Percentiles rank a stretch among this genome's conserved stretches.
Evolutionary conservation across 2,329 filamentous ascomycete species (phyloP).

Genomic region (Aciculosporium take): DNA sequence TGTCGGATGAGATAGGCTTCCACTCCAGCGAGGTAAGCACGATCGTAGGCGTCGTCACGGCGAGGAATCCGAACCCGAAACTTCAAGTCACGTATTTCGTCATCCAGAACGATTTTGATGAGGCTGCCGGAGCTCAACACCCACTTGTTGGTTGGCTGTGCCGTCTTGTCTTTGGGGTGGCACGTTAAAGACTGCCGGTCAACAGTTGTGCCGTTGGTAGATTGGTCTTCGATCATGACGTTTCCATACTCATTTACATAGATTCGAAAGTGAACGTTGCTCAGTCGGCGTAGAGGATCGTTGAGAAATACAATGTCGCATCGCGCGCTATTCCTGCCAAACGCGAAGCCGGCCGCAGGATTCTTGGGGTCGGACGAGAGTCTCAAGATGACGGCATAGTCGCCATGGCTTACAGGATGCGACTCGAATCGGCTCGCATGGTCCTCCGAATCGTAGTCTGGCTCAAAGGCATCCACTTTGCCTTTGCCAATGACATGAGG

Average conservation of each 20-base stretch:
- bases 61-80: slow-evolving; percentile 80
- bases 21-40: slow-evolving; percentile 55
- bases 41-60: slow-evolving; percentile 50
- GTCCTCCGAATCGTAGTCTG: slow-evolving; percentile 38
- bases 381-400: slow-evolving; percentile 62
- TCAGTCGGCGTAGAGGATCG: slow-evolving; percentile 60
- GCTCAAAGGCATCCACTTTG: slow-evolving; percentile 33
- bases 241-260: slow-evolving; percentile 75
- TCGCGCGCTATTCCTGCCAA: slow-evolving; percentile 58
- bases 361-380: slow-evolving; percentile 62
- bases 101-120: slow-evolving; percentile 51
- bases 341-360: slow-evolving; percentile 60
- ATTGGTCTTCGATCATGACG: slow-evolving; percentile 85
- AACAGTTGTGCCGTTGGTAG: slow-evolving; percentile 89
- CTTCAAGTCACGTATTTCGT: slow-evolving; percentile 44
- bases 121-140: slow-evolving; percentile 61
- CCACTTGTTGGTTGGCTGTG: slow-evolving; percentile 24
- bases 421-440: slow-evolving; percentile 30
- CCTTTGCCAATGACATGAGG: slow-evolving; percentile 36
- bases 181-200: slow-evolving; percentile 52
- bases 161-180: slow-evolving; percentile 20
- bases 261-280: slow-evolving; percentile 93
- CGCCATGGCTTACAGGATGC: slow-evolving; percentile 32
- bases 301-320: slow-evolving; percentile 60
- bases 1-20: slow-evolving; percentile 44